Evolutionary conservation across 441 rosid genomes (phyloP), one percentile per base, ranked within the genome.

Genomic region (Populus hybrid): DNA sequence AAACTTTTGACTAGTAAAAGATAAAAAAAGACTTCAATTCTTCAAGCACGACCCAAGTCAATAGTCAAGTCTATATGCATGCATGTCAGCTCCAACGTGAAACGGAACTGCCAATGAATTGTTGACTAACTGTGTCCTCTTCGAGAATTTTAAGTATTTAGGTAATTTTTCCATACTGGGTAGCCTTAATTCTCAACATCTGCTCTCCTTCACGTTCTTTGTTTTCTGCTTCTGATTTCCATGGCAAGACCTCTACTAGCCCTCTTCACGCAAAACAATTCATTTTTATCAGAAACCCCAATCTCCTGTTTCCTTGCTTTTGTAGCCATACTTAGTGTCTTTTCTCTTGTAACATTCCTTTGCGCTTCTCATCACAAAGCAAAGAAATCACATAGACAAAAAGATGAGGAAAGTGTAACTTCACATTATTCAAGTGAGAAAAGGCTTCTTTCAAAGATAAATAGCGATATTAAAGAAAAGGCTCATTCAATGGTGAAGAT

Each of bases 401-500:
- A 34, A 16, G 40, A 69, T 0, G 70, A 42, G n/a, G 65, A 61
- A 1, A 24, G 68, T 50, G 12, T 7, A 16, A 16, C 5, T 35
- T n/a, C 73, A 23, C 11, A 6, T 11, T 78, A 6, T 16, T 78
- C 81, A 16, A 69, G 46, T 42, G 81, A 78, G 34, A 79, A 68
- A 71, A 87, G n/a, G 81, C 73, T 84, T 36, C 59, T 85, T 1
- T 82, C 85, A 3, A 88, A 82, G 79, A 14, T 87, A 23, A 85
- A 80, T 53, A 85, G 89, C 75, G 74, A 73, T 28, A 70, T 89
- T 23, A 82, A 80, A 71, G 78, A 79, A 32, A 90, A 86, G 74
- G 87, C 89, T 70, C 86, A 78, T 70, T 69, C 67, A 67, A 78
- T 89, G 78, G 80, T 73, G 82, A 90, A 89, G 84, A 79, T 87